phyloP scores from a whole-genome alignment of 2,329 filamentous ascomycete genomes.

The Penicillium sp. region DNA sequence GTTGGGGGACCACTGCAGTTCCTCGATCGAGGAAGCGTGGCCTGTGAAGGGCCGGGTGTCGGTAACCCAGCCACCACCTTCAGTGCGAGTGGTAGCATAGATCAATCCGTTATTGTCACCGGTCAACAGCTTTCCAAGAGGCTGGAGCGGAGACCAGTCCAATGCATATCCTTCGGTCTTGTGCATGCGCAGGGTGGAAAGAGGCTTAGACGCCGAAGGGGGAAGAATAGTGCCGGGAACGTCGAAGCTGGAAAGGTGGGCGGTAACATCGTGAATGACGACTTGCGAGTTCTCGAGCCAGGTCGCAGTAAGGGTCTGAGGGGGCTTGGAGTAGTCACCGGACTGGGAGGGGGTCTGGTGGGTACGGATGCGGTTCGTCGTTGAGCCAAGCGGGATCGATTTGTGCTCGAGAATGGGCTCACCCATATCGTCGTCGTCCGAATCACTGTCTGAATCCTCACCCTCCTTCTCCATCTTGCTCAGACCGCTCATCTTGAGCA shows the following conservation, averaged over 20 bases:
- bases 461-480: slow-evolving; percentile 76
- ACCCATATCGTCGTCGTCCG: slow-evolving; percentile 66
- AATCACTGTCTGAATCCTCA: slow-evolving; percentile 67
- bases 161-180: slow-evolving; percentile 91
- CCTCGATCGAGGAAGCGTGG: slow-evolving; percentile 83
- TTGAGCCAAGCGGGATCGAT: slow-evolving; percentile 78
- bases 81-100: slow-evolving; percentile 79
- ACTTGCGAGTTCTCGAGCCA: slow-evolving; percentile 90
- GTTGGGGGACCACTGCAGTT: slow-evolving; percentile 93
- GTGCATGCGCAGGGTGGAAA: slow-evolving; percentile 85
- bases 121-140: slow-evolving; percentile 81
- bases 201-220: slow-evolving; percentile 80
- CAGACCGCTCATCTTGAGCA: slow-evolving; percentile 92
- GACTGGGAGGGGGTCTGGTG: slow-evolving; percentile 71
- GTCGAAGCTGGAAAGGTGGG: slow-evolving; percentile 86
- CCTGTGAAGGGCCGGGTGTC: slow-evolving; percentile 80
- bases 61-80: slow-evolving; percentile 85
- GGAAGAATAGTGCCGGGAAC: slow-evolving; percentile 78
- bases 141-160: slow-evolving; percentile 87
- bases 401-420: slow-evolving; percentile 94
- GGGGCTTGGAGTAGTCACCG: slow-evolving; percentile 64
- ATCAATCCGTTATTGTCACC: slow-evolving; percentile 90
- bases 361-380: slow-evolving; percentile 88
- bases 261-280: slow-evolving; percentile 90
- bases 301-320: slow-evolving; percentile 79